Evolutionary conservation across 2,329 filamentous ascomycete species (phyloP).

Genomic region (Verticillium nubilum): DNA sequence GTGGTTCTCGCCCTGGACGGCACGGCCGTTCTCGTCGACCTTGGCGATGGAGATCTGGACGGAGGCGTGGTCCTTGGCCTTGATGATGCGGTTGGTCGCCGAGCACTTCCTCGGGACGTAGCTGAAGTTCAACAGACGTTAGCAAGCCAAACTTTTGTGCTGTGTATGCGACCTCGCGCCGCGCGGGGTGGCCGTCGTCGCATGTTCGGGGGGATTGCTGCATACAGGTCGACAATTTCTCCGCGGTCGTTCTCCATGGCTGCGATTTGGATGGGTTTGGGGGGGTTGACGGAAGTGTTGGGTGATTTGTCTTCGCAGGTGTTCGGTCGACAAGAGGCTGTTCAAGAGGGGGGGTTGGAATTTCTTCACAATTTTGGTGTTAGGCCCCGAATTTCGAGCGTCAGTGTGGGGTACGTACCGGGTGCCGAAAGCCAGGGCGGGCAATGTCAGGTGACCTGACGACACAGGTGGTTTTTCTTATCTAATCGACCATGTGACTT

Average conservation of each 20-base stretch:
- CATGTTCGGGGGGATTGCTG: slow-evolving; percentile 15
- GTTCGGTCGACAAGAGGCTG: slow-evolving; percentile 5
- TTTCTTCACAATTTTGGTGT: slow-evolving; percentile 1
- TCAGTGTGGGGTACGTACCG: slow-evolving; percentile 3
- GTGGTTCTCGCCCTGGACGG: slow-evolving; percentile 91
- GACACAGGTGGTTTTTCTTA: background rate
- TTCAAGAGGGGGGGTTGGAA: background rate
- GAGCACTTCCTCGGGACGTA: slow-evolving; percentile 99
- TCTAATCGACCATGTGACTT: background rate
- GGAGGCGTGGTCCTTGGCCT: slow-evolving; percentile 98
- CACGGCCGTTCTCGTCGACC: slow-evolving; percentile 97
- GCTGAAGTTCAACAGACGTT: slow-evolving; percentile 40
- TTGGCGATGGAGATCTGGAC: slow-evolving; percentile 97
- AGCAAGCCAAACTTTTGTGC: slow-evolving; percentile 14
- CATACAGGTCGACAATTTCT: slow-evolving; percentile 98
- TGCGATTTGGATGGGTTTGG: slow-evolving; percentile 32
- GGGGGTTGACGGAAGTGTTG: slow-evolving; percentile 23
- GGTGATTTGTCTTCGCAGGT: slow-evolving; percentile 14
- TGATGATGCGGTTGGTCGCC: slow-evolving; percentile 99
- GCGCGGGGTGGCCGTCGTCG: slow-evolving; percentile 9
- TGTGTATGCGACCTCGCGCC: background rate
- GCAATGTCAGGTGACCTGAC: slow-evolving; percentile 1
- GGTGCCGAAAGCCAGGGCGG: background rate
- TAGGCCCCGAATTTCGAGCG: slow-evolving; percentile 8
- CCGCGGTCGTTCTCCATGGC: slow-evolving; percentile 99